phyloP scores from a whole-genome alignment of 768 basidiomycete genomes.

The Boletus eberwhitei region DNA sequence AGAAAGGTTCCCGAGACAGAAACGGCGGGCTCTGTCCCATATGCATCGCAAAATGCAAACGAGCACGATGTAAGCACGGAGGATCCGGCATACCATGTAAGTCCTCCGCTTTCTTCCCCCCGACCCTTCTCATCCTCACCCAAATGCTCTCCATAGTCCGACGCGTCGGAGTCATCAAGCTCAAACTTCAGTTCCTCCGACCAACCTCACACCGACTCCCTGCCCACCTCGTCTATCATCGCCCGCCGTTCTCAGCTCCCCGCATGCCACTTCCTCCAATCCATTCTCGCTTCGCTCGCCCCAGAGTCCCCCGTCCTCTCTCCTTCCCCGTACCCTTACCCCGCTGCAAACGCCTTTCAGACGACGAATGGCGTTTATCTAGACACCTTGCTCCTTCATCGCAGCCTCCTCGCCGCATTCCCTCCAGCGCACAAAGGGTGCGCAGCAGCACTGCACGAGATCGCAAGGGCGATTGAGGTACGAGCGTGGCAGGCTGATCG shows the following conservation, averaged over 20 bases:
- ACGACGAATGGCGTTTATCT: slow-evolving; percentile 75
- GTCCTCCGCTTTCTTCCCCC: slow-evolving; percentile 2
- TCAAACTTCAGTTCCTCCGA: slow-evolving; percentile 40
- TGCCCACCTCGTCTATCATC: slow-evolving; percentile 15
- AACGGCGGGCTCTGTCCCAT: slow-evolving; percentile 20
- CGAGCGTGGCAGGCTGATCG: slow-evolving; percentile 69
- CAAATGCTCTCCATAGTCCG: slow-evolving; percentile 33
- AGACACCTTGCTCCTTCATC: slow-evolving; percentile 75
- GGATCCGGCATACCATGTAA: slow-evolving; percentile 43
- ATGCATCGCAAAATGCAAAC: slow-evolving; percentile 34
- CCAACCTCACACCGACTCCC: slow-evolving; percentile 12
- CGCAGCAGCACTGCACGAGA: slow-evolving; percentile 59
- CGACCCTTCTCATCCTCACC: background rate
- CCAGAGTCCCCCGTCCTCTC: slow-evolving; percentile 35
- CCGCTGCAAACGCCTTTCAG: slow-evolving; percentile 30
- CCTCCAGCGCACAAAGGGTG: slow-evolving; percentile 64
- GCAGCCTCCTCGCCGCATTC: slow-evolving; percentile 60
- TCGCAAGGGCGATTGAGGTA: slow-evolving; percentile 60
- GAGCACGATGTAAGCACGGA: slow-evolving; percentile 44
- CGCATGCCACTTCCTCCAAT: slow-evolving; percentile 63
- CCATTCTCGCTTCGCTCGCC: slow-evolving; percentile 55
- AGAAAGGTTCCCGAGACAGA: slow-evolving; percentile 32
- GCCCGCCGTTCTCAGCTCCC: slow-evolving; percentile 21
- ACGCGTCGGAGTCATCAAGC: slow-evolving; percentile 44
- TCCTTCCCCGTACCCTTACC: slow-evolving; percentile 32